These are phyloP conservation scores for Euryodendron excelsum DNA, from an alignment of 148 eudicot species.

Conservation along the genomic window DNA sequence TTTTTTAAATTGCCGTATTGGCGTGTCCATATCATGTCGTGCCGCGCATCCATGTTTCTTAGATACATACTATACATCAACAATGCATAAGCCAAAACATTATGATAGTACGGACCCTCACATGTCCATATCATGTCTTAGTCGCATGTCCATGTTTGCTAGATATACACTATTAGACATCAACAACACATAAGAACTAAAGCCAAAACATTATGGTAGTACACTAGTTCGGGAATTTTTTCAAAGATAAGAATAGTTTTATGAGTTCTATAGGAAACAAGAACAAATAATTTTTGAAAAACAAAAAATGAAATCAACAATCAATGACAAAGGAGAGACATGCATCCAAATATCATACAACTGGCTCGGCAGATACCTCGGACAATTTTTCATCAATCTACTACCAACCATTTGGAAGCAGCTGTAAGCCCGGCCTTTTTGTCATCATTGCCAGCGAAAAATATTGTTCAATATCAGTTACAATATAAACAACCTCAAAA, in stretches of 20 bases:
- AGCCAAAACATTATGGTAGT: too few relatives aligned
- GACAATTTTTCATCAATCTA: slow-evolving; percentile 18
- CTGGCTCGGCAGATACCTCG: slow-evolving; percentile 26
- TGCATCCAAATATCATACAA: not conserved
- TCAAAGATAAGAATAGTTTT: not conserved
- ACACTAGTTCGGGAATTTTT: too few relatives aligned
- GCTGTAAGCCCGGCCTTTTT: slow-evolving; percentile 30
- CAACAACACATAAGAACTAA: not conserved
- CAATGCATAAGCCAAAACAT: not conserved
- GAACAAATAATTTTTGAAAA: not conserved
- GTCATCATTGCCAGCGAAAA: slow-evolving; percentile 26
- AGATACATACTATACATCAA: not conserved
- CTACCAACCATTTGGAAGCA: slow-evolving; percentile 21
- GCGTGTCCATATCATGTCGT: too few relatives aligned
- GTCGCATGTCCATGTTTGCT: slow-evolving; percentile 32
- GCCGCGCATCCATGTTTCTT: too few relatives aligned
- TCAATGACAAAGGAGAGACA: not conserved
- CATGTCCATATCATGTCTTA: not conserved
- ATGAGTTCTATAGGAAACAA: not conserved
- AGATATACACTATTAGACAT: not conserved
- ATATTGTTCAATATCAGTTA: not conserved
- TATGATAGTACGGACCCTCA: not conserved
- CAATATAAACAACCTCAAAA: not conserved
- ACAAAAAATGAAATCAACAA: not conserved
- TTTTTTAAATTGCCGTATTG: too few relatives aligned